Evolutionary conservation across 768 basidiomycete species (phyloP).

Genomic region (Glaciozyma antarctica): DNA sequence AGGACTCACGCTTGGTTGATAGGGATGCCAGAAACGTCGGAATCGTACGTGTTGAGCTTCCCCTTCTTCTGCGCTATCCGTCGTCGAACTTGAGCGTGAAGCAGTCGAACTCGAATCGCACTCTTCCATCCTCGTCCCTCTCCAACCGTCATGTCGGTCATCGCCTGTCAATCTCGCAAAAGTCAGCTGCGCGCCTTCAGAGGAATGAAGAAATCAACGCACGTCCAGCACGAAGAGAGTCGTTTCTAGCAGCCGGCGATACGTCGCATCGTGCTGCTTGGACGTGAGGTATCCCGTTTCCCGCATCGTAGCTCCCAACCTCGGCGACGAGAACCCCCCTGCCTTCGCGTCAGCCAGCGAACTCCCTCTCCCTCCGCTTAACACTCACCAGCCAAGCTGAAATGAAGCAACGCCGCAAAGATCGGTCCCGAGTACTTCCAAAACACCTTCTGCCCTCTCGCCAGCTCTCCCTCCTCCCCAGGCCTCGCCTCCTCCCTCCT

Average conservation of each 20-base stretch:
- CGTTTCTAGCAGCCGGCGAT: constrained; percentile 35
- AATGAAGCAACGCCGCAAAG: constrained; percentile 37
- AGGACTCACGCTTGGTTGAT: constrained; percentile 39
- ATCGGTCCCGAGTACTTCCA: constrained; percentile 38
- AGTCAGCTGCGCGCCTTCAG: not conserved
- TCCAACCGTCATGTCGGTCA: constrained; percentile 37
- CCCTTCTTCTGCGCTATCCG: constrained; percentile 33
- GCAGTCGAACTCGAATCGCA: constrained; percentile 36
- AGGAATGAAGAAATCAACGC: not conserved
- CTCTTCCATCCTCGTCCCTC: constrained; percentile 37
- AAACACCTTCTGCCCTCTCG: constrained; percentile 36
- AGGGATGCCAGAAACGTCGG: constrained; percentile 34
- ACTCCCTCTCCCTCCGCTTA: not conserved
- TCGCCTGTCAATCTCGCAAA: constrained; percentile 14
- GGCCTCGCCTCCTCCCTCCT: not conserved
- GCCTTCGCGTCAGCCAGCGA: not conserved
- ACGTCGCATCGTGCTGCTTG: constrained; percentile 24
- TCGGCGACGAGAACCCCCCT: constrained; percentile 36
- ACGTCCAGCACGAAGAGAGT: constrained; percentile 36
- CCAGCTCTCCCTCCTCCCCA: not conserved
- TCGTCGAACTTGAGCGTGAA: constrained; percentile 37
- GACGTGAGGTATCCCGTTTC: constrained; percentile 39
- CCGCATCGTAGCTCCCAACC: constrained; percentile 34
- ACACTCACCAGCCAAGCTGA: constrained; percentile 33
- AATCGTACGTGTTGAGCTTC: constrained; percentile 34